Evolutionary conservation across 805 yeast species (phyloP), one percentile per base, ranked within the genome.

Genomic region (Hanseniaspora meyeri): DNA sequence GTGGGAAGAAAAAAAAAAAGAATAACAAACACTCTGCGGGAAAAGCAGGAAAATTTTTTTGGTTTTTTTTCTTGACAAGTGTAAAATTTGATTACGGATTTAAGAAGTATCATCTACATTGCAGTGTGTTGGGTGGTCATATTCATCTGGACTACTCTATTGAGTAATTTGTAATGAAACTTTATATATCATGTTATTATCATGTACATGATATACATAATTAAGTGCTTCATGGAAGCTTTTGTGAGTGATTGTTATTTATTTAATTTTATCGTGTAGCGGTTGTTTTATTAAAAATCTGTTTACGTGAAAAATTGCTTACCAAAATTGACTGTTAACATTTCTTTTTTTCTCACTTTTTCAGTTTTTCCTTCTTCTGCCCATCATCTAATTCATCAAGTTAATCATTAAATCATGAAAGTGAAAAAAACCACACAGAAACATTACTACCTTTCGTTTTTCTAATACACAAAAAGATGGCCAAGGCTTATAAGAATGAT

Each of bases 301-400:
- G 19, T 4, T 10, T 11, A 10, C 16, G 5, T 5, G 27, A 24
- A 24, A 24, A 5, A 40, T 11, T 6, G n/a, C 8, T 24, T 40
- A 20, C 31, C 17, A 24, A 14, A 12, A 11, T 20, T 14, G 19
- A 8, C 31, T 14, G 10, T 12, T 42, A 42, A 42, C 31, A 32
- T 52, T 52, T 45, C 50, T 52, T 45, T 53, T 46, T 53, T 46
- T 45, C 38, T 46, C 31, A 37, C n/a, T 37, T 19, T 20, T 7
- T 17, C 4, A 37, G 3, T 12, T 20, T 42, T 5, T n/a, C 4
- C 24, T 9, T 24, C n/a, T 9, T 19, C 20, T 40, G 43, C 19
- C 16, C 9, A 24, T 3, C 27, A 24, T 24, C 27, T 24, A 24
- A 34, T 34, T 34, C 37, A 34, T 34, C 11, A 4, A 3, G 37